These are phyloP conservation scores for Carex kokanica DNA, from an alignment of 176 grass and related monocot species.

Conservation along the genomic window DNA sequence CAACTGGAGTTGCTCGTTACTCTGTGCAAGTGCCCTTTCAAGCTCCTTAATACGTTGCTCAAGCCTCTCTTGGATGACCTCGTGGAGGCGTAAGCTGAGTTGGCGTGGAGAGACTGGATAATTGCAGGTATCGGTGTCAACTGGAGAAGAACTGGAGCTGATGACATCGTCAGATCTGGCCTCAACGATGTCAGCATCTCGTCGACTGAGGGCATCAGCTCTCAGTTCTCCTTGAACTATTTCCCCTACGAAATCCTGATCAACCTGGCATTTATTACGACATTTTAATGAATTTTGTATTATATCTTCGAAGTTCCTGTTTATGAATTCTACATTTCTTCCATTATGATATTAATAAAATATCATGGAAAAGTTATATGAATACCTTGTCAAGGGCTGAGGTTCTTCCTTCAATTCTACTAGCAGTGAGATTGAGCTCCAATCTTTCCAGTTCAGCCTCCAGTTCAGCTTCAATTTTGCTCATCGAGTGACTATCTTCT, in stretches of 20 bases:
- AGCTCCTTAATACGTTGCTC: slow-evolving; percentile 81
- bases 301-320: background rate
- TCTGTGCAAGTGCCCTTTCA: slow-evolving; percentile 55
- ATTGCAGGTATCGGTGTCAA: slow-evolving; percentile 33
- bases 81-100: slow-evolving; percentile 76
- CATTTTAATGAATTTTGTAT: slow-evolving; percentile 14
- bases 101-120: slow-evolving; percentile 73
- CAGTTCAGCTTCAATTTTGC: slow-evolving; percentile 92
- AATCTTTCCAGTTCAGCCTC: slow-evolving; percentile 82
- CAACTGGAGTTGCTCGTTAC: slow-evolving; percentile 47
- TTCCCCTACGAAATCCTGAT: slow-evolving; percentile 58
- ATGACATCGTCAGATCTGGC: slow-evolving; percentile 39
- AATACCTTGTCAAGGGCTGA: slow-evolving; percentile 44
- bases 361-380: background rate
- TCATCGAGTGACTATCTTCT: slow-evolving; percentile 51
- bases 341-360: background rate
- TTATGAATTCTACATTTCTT: background rate
- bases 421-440: slow-evolving; percentile 67
- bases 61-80: slow-evolving; percentile 65
- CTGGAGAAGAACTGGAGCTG: slow-evolving; percentile 51
- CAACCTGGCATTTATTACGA: slow-evolving; percentile 40
- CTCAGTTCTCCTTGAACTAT: slow-evolving; percentile 69
- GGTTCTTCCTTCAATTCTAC: slow-evolving; percentile 37
- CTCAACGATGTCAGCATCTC: slow-evolving; percentile 25
- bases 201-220: slow-evolving; percentile 37